Percentiles rank a stretch among this genome's conserved stretches.
These are phyloP conservation scores for Rhizophagus prolifer DNA, from an alignment of 192 early-diverging fungal species.

Conservation along the genomic window DNA sequence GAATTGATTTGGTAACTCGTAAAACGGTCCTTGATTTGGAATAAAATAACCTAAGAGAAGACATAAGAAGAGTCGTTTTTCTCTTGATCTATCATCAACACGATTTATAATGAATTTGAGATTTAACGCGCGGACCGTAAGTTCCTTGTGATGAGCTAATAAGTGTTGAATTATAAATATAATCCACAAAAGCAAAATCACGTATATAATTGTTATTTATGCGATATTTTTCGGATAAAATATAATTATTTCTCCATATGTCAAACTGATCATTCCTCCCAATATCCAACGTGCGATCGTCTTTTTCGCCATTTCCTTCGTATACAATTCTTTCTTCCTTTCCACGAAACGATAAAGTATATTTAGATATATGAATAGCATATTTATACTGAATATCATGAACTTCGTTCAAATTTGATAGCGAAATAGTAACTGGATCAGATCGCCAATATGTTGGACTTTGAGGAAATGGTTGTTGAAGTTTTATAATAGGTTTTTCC, in stretches of 20 bases:
- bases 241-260: background rate
- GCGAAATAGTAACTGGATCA: background rate
- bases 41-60: background rate
- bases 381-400: background rate
- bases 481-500: background rate
- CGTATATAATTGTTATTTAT: background rate
- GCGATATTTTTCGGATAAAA: background rate
- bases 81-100: background rate
- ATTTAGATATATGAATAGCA: background rate
- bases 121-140: background rate
- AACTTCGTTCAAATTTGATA: background rate
- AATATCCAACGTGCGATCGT: background rate
- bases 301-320: background rate
- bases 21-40: background rate
- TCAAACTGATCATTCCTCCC: background rate
- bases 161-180: constrained; percentile 1
- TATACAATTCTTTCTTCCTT: background rate
- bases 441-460: background rate
- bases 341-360: no score
- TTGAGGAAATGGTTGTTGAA: background rate
- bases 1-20: background rate
- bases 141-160: background rate
- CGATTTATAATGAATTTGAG: background rate
- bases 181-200: background rate
- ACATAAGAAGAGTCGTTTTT: constrained; percentile 2